phyloP scores from a whole-genome alignment of 2,329 filamentous ascomycete species.

The Pseudophaeomoniella oleicola region DNA sequence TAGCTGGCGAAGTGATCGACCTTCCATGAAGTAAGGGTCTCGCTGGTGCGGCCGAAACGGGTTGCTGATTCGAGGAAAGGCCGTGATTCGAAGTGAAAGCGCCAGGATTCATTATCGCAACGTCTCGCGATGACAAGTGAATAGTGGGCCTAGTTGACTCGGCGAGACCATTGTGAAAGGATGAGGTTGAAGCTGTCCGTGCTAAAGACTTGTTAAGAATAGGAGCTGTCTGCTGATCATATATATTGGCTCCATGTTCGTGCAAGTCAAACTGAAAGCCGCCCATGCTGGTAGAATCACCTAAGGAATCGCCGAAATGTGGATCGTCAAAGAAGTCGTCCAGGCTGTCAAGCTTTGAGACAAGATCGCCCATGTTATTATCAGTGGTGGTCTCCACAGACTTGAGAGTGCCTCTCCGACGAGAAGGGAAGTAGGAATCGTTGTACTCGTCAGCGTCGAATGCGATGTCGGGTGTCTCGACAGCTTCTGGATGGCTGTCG shows the following conservation, averaged over 20 bases:
- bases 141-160: constrained; percentile 38
- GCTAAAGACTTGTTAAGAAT: constrained; percentile 72
- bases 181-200: constrained; percentile 54
- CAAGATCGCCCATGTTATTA: constrained; percentile 66
- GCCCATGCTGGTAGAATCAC: constrained; percentile 49
- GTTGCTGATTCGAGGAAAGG: background rate
- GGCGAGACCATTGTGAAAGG: constrained; percentile 78
- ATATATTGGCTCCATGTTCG: constrained; percentile 66
- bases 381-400: constrained; percentile 55
- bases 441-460: constrained; percentile 83
- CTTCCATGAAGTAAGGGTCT: constrained; percentile 63
- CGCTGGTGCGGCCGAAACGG: constrained; percentile 15
- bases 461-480: constrained; percentile 71
- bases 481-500: constrained; percentile 45
- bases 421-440: constrained; percentile 58
- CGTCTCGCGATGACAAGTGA: constrained; percentile 41
- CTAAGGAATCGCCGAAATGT: constrained; percentile 39
- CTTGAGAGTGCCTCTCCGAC: constrained; percentile 81
- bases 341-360: constrained; percentile 62
- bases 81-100: constrained; percentile 28
- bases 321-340: constrained; percentile 69
- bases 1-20: constrained; percentile 68
- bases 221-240: constrained; percentile 84
- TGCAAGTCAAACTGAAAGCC: constrained; percentile 33
- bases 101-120: constrained; percentile 41